Evolutionary conservation across 208 protist species (phyloP).

Genomic region (Leptomonas pyrrhocoris): DNA sequence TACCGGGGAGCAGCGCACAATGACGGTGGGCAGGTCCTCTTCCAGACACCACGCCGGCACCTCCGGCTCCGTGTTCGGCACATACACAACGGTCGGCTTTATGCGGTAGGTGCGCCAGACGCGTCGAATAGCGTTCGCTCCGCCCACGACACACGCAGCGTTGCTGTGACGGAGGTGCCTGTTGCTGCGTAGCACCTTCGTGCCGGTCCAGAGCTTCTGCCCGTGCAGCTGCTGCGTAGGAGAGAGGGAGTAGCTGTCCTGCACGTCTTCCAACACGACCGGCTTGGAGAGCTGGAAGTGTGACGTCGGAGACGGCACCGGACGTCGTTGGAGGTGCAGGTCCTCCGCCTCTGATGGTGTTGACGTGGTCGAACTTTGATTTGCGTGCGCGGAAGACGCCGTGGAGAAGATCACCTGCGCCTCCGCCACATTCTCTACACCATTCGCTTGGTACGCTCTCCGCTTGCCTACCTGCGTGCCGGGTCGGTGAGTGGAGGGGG

Average conservation of each 20-base stretch:
- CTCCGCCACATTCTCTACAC: neutral
- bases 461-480: neutral
- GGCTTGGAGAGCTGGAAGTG: conserved; percentile 9
- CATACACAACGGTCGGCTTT: conserved; percentile 77
- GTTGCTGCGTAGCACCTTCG: conserved; percentile 57
- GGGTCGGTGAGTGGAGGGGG: neutral
- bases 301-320: neutral
- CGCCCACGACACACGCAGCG: conserved; percentile 77
- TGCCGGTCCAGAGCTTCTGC: conserved; percentile 67
- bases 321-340: too few relatives aligned
- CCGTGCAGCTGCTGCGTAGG: conserved; percentile 38
- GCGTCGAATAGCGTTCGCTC: conserved; percentile 66
- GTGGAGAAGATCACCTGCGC: conserved; percentile 8
- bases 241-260: conserved; percentile 30
- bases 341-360: neutral
- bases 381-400: neutral
- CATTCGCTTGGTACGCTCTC: neutral
- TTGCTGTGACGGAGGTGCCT: conserved; percentile 48
- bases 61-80: conserved; percentile 53
- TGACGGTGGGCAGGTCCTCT: conserved; percentile 58
- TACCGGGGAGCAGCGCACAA: conserved; percentile 76
- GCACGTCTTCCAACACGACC: conserved; percentile 55
- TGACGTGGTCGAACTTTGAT: neutral
- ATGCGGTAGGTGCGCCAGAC: conserved; percentile 78
- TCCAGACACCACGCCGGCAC: conserved; percentile 75